A percentile compares a stretch with the other conserved stretches of the same genome.
Conservation (phyloP, 2,329 filamentous ascomycete genomes). For the Zasmidium angulare region DNA sequence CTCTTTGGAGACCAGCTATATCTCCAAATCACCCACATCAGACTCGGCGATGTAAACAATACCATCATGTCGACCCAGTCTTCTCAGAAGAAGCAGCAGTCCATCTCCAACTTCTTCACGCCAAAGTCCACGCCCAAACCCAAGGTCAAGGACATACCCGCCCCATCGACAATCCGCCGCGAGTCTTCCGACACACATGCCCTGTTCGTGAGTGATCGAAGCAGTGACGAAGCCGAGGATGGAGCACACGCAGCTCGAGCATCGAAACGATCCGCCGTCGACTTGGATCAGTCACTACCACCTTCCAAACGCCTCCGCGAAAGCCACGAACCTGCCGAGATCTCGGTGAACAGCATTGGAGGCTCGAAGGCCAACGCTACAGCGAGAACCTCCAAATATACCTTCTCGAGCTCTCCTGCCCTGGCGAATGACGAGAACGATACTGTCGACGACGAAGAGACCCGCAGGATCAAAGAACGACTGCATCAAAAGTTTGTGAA, state of each 20-base stretch:
- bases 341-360: not conserved
- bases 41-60: not conserved
- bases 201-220: conserved; percentile 33
- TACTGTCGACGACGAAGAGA: conserved; percentile 51
- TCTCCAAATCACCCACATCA: too few relatives aligned
- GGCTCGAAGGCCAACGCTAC: conserved; percentile 38
- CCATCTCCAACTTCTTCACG: conserved; percentile 60
- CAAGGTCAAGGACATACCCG: conserved; percentile 8
- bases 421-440: conserved; percentile 41
- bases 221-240: not conserved
- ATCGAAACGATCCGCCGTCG: conserved; percentile 23
- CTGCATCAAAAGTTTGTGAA: conserved; percentile 84
- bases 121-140: conserved; percentile 28
- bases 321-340: conserved; percentile 23
- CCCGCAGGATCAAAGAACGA: conserved; percentile 62
- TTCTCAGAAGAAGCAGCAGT: conserved; percentile 68
- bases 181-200: conserved; percentile 12
- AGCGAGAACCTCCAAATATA: conserved; percentile 58
- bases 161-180: not conserved
- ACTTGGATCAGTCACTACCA: conserved; percentile 12
- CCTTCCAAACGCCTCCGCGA: conserved; percentile 20
- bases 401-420: conserved; percentile 54
- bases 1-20: too few relatives aligned
- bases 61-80: conserved; percentile 12
- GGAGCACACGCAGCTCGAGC: not conserved